Conservation (phyloP, 495 filamentous ascomycete species). For the Tuber melanosporum region DNA sequence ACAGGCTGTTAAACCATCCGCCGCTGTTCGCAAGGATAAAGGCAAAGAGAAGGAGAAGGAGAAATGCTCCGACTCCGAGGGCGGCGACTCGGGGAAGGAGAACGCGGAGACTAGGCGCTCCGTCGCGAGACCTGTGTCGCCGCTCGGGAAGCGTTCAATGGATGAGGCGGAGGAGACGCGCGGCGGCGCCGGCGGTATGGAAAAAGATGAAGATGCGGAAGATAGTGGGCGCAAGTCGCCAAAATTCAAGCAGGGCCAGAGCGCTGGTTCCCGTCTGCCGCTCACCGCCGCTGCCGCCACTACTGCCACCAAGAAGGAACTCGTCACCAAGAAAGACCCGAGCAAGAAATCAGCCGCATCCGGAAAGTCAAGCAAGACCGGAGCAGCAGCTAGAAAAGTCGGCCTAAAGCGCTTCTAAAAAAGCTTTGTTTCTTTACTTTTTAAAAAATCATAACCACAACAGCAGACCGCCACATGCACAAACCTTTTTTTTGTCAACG, state of each 20-base stretch:
- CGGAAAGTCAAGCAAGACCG: constrained; percentile 29
- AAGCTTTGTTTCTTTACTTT: background rate
- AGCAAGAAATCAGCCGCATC: constrained; percentile 16
- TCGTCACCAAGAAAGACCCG: constrained; percentile 3
- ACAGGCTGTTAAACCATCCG: constrained; percentile 25
- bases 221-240: constrained; percentile 38
- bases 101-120: constrained; percentile 26
- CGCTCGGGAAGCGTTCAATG: constrained; percentile 27
- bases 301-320: background rate
- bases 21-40: constrained; percentile 18
- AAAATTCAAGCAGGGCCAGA: constrained; percentile 31
- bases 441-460: background rate
- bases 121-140: constrained; percentile 13
- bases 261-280: constrained; percentile 4
- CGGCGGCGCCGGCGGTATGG: background rate
- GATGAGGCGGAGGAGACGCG: constrained; percentile 5
- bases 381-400: constrained; percentile 23
- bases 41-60: constrained; percentile 16
- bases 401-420: constrained; percentile 37
- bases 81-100: constrained; percentile 37
- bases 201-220: constrained; percentile 14
- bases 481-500: background rate
- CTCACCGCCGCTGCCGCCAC: background rate
- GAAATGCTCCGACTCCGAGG: constrained; percentile 26
- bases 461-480: background rate